Conservation (phyloP, 768 basidiomycete species). For the Rhizopogon sp. region DNA sequence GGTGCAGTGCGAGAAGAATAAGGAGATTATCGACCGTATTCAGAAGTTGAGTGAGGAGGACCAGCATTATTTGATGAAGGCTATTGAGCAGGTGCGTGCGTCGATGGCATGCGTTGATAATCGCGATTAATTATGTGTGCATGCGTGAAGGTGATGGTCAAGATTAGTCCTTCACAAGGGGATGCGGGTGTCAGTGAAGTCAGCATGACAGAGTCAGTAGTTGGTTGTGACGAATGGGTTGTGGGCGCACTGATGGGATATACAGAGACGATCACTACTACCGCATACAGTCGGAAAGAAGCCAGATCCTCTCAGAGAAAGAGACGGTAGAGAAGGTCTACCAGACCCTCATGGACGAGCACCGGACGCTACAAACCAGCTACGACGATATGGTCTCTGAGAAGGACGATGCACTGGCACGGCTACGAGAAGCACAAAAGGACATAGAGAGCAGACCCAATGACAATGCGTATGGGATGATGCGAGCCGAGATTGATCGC, state of each 20-base stretch:
- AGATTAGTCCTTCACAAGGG: constrained; percentile 50
- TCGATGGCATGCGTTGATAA: neutral
- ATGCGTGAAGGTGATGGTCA: constrained; percentile 65
- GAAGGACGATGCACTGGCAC: constrained; percentile 67
- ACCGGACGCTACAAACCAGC: constrained; percentile 66
- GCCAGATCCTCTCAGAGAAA: constrained; percentile 76
- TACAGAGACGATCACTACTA: constrained; percentile 88
- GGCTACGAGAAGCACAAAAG: constrained; percentile 54
- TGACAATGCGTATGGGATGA: constrained; percentile 71
- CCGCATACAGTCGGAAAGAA: constrained; percentile 75
- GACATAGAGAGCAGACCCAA: constrained; percentile 57
- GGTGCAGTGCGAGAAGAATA: constrained; percentile 85
- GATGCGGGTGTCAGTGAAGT: constrained; percentile 47
- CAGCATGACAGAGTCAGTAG: constrained; percentile 76
- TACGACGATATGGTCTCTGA: constrained; percentile 76
- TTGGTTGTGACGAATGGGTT: constrained; percentile 1
- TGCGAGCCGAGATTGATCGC: constrained; percentile 79
- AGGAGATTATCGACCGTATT: constrained; percentile 85
- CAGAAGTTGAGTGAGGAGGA: constrained; percentile 77
- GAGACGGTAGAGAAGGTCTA: constrained; percentile 83
- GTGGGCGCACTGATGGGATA: constrained; percentile 5
- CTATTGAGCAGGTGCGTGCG: constrained; percentile 78
- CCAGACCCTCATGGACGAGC: constrained; percentile 69
- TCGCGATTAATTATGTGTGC: neutral
- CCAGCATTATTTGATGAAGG: constrained; percentile 88